Conservation (phyloP, 345 rosid species). For the Arabidopsis arenosa region DNA sequence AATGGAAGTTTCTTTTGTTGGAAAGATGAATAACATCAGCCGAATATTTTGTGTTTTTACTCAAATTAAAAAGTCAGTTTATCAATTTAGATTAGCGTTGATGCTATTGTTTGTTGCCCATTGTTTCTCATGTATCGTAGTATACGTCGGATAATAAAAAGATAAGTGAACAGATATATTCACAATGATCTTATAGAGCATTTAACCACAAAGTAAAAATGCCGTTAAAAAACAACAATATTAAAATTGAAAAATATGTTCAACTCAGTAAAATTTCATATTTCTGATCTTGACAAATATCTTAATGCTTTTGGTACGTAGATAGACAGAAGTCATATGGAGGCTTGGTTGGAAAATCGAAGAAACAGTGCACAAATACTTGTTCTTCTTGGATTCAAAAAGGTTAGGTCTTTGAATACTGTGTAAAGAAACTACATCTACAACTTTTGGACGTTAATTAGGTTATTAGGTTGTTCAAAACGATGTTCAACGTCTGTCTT, state of each 20-base stretch:
- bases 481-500: constrained; percentile 46
- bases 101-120: neutral
- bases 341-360: constrained; percentile 33
- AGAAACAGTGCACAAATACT: constrained; percentile 43
- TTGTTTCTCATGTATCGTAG: neutral
- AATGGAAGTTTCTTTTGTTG: neutral
- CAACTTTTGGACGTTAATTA: constrained; percentile 48
- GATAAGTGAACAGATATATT: neutral
- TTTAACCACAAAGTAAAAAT: neutral
- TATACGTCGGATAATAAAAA: neutral
- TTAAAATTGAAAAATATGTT: neutral
- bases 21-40: neutral
- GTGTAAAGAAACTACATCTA: constrained; percentile 45
- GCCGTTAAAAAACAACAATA: neutral
- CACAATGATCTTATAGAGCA: neutral
- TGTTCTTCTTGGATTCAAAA: constrained; percentile 47
- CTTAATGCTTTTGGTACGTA: constrained; percentile 21
- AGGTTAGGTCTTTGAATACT: constrained; percentile 48
- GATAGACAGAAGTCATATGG: constrained; percentile 21
- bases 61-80: too few relatives aligned
- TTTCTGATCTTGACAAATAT: constrained; percentile 14
- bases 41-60: neutral
- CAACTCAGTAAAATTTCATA: constrained; percentile 13
- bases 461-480: constrained; percentile 47
- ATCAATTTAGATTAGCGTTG: neutral